Percentiles rank a stretch among this genome's conserved stretches.
phyloP scores from a whole-genome alignment of 1,284 basidiomycete species.

The Cutaneotrichosporon sp. region DNA sequence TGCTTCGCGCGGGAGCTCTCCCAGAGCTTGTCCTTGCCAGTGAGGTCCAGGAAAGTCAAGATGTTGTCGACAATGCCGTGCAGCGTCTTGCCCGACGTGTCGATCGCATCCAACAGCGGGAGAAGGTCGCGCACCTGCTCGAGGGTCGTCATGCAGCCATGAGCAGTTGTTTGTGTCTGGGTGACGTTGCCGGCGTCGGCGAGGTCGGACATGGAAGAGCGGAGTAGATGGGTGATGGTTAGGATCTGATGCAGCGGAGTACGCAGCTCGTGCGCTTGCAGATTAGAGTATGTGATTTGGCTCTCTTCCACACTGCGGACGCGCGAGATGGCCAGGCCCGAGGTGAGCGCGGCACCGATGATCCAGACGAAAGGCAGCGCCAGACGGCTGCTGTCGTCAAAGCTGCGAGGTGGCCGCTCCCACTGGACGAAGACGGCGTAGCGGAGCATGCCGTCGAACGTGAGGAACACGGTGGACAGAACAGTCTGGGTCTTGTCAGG shows the following conservation, averaged over 20 bases:
- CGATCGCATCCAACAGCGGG: slow-evolving; percentile 48
- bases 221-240: slow-evolving; percentile 48
- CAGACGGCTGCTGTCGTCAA: slow-evolving; percentile 36
- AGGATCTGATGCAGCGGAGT: slow-evolving; percentile 52
- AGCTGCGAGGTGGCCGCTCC: slow-evolving; percentile 36
- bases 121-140: slow-evolving; percentile 45
- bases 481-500: slow-evolving; percentile 35
- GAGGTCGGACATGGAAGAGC: slow-evolving; percentile 43
- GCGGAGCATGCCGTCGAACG: slow-evolving; percentile 35
- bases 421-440: slow-evolving; percentile 43
- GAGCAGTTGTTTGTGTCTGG: neutral
- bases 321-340: slow-evolving; percentile 40
- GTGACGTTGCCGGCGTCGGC: slow-evolving; percentile 27
- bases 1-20: slow-evolving; percentile 12
- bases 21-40: slow-evolving; percentile 33
- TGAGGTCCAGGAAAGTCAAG: slow-evolving; percentile 46
- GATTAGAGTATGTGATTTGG: slow-evolving; percentile 48
- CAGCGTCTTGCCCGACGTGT: slow-evolving; percentile 47
- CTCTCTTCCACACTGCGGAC: slow-evolving; percentile 43
- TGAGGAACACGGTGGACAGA: slow-evolving; percentile 35
- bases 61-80: slow-evolving; percentile 52
- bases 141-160: slow-evolving; percentile 25
- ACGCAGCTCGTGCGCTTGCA: slow-evolving; percentile 51
- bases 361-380: slow-evolving; percentile 44
- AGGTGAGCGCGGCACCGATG: slow-evolving; percentile 40